Evolutionary conservation across 371 early-diverging fungal genomes (phyloP).

Genomic region (Encephalitozoon romaleae): DNA sequence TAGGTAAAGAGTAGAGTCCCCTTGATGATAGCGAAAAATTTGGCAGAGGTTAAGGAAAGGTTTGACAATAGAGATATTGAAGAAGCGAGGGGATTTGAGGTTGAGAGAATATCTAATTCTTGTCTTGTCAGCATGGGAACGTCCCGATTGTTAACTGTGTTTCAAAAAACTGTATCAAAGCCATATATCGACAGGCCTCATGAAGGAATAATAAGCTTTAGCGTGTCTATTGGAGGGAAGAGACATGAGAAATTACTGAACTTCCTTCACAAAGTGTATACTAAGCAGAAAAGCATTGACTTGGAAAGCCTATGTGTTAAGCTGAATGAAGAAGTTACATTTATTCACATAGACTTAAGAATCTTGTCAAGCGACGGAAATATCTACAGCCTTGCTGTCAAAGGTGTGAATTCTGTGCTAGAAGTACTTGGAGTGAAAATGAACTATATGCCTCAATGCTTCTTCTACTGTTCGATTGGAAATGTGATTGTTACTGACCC

Average conservation of each 20-base stretch:
- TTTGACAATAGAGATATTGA: conserved; percentile 8
- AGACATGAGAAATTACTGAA: conserved; percentile 3
- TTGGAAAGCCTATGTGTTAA: conserved; percentile 22
- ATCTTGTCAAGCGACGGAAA: conserved; percentile 11
- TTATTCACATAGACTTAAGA: conserved; percentile 8
- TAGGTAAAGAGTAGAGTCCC: not conserved
- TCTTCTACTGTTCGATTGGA: conserved; percentile 7
- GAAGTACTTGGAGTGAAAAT: conserved; percentile 3
- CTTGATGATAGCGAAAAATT: conserved; percentile 24
- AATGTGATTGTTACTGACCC: conserved; percentile 20
- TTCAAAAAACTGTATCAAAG: not conserved
- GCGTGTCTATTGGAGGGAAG: not conserved
- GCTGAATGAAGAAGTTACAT: not conserved
- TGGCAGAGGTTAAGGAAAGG: not conserved
- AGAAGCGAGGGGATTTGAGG: not conserved
- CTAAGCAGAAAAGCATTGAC: conserved; percentile 25
- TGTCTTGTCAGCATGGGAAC: not conserved
- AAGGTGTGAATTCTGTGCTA: not conserved
- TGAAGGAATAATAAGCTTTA: conserved; percentile 16
- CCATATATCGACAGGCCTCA: conserved; percentile 25
- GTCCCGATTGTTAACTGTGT: not conserved
- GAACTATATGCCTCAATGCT: conserved; percentile 26
- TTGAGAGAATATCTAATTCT: not conserved
- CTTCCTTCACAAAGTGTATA: conserved; percentile 19
- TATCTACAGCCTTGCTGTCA: not conserved